Evolutionary conservation across 2,329 filamentous ascomycete genomes (phyloP).

Genomic region (Elsinoe ampelina): DNA sequence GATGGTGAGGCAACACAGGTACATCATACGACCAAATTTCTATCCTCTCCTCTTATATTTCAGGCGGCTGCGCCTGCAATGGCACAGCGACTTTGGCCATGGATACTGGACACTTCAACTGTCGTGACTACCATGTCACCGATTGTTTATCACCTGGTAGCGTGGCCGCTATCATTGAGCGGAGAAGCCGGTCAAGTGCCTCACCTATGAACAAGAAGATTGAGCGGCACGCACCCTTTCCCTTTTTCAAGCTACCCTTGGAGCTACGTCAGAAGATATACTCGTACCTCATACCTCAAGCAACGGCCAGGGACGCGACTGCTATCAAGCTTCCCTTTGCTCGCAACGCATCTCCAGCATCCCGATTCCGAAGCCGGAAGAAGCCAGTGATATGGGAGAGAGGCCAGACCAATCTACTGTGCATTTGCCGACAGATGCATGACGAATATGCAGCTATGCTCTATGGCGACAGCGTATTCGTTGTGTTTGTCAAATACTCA

Average conservation of each 20-base stretch:
- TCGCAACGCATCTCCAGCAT: not conserved
- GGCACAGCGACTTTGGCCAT: conserved; percentile 15
- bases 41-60: not conserved
- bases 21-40: not conserved
- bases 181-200: not conserved
- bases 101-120: conserved; percentile 30
- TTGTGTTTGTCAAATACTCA: conserved; percentile 36
- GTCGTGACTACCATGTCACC: conserved; percentile 27
- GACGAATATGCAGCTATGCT: conserved; percentile 37
- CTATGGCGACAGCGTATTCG: conserved; percentile 40
- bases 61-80: not conserved
- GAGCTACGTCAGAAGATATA: conserved; percentile 39
- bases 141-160: not conserved
- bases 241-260: conserved; percentile 31
- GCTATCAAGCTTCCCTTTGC: conserved; percentile 3
- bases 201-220: conserved; percentile 13
- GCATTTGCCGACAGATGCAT: conserved; percentile 34
- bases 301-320: conserved; percentile 18
- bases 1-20: not conserved
- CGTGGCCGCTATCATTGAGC: not conserved
- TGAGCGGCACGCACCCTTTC: conserved; percentile 17
- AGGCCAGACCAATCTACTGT: conserved; percentile 33
- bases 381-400: conserved; percentile 35
- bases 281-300: conserved; percentile 34
- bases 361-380: conserved; percentile 7